These are phyloP conservation scores for Stemphylium lycopersici DNA, from an alignment of 2,329 filamentous ascomycete genomes.

Conservation along the genomic window DNA sequence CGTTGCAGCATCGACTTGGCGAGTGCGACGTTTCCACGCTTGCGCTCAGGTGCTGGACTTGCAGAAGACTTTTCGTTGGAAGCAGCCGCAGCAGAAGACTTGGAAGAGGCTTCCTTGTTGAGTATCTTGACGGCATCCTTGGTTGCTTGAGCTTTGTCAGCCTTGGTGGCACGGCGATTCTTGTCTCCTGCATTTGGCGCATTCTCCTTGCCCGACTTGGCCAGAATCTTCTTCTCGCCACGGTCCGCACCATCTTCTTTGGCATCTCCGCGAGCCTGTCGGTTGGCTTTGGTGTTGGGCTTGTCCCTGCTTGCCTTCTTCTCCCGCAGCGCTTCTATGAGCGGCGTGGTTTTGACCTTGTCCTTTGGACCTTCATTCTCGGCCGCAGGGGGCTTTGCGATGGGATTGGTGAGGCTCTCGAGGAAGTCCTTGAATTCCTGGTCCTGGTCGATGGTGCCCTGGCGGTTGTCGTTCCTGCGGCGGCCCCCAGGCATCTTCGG, in stretches of 20 bases:
- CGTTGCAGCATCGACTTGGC: slow-evolving; percentile 67
- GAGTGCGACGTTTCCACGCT: slow-evolving; percentile 59
- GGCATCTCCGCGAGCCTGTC: slow-evolving; percentile 63
- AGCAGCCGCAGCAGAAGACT: slow-evolving; percentile 31
- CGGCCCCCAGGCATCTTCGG: slow-evolving; percentile 79
- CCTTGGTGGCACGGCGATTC: slow-evolving; percentile 44
- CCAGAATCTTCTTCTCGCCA: slow-evolving; percentile 47
- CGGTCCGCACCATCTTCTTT: slow-evolving; percentile 68
- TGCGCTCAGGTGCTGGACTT: slow-evolving; percentile 54
- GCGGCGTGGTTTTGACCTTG: slow-evolving; percentile 80
- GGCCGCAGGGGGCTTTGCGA: slow-evolving; percentile 60
- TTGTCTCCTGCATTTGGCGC: slow-evolving; percentile 45
- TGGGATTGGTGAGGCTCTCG: slow-evolving; percentile 79
- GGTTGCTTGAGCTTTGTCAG: slow-evolving; percentile 68
- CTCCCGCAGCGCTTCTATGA: slow-evolving; percentile 88
- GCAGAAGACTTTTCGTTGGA: slow-evolving; percentile 48
- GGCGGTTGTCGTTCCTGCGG: slow-evolving; percentile 78
- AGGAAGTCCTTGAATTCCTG: slow-evolving; percentile 94
- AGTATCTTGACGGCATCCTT: slow-evolving; percentile 68
- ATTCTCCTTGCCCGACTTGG: slow-evolving; percentile 44
- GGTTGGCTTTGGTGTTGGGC: slow-evolving; percentile 59
- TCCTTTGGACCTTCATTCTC: slow-evolving; percentile 61
- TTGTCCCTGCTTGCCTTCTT: slow-evolving; percentile 81
- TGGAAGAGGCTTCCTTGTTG: slow-evolving; percentile 55
- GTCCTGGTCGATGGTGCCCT: slow-evolving; percentile 96